Evolutionary conservation across 371 early-diverging fungal species (phyloP), one percentile per base, ranked within the genome.

Genomic region (Rhizopus microsporus): DNA sequence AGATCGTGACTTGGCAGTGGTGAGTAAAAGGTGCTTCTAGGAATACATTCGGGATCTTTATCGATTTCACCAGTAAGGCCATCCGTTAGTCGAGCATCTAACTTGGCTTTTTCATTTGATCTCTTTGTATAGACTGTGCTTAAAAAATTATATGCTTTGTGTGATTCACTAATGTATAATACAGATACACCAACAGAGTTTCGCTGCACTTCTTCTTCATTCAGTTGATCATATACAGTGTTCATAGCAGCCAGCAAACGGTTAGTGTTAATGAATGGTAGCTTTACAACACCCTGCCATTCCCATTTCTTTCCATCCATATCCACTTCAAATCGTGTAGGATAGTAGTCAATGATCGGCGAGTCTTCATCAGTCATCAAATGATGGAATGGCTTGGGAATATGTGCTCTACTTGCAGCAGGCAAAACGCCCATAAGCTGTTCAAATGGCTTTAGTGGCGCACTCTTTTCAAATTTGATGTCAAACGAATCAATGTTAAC

Each of bases 371-470:
- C 88, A 3, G 84, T 85, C 94, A 98, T 97, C 45, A 99, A 73
- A 34, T 74, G 47, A 47, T 89, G 93, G 75, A 95, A 90, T 9
- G 81, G 75, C 40, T 69, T 56, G 0, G 97, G 97, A 47, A 98
- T 89, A 70, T 92, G 92, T 56, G 78, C 69, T 63, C 87, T 81
- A 81, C 89, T 85, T 51, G 80, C 88, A 5, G 97, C 92, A 2
- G 99, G 99, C 43, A 99, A 77, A 7, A 99, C 99, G 52, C 94
- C 93, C 97, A 99, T 94, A 31, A 99, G 81, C 71, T 99, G 99
- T 73, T 99, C 99, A 59, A 98, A 89, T 5, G 99, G 99, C 37
- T 75, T 85, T 68, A 98, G 88, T 0, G 99, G 98, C 38, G 82
- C 73, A 38, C 92, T 93, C n/a, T 82, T 59, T 46, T 90, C 88